A percentile compares a stretch with the other conserved stretches of the same genome.
phyloP scores from a whole-genome alignment of 164 flowering plant genomes.

The Akebia trifoliata region DNA sequence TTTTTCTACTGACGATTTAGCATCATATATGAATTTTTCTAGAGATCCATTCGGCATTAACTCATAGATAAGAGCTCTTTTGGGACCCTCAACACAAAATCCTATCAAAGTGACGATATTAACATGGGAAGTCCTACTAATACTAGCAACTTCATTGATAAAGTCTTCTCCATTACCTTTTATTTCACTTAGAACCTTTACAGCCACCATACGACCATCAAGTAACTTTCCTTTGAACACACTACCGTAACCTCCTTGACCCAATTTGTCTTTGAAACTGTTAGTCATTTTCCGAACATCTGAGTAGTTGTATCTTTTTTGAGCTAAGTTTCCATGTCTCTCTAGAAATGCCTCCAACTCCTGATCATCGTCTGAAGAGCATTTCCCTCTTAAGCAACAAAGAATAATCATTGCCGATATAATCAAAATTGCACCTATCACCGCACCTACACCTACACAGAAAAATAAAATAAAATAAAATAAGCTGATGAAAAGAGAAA shows the following conservation, averaged over 20 bases:
- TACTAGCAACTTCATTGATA: conserved; percentile 26
- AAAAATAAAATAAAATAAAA: too few species aligned
- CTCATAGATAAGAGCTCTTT: conserved; percentile 28
- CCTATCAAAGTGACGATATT: conserved; percentile 23
- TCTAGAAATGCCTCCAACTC: conserved; percentile 16
- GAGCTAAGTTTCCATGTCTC: conserved; percentile 16
- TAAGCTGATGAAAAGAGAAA: too few species aligned
- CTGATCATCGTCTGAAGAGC: too few species aligned
- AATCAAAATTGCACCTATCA: too few species aligned
- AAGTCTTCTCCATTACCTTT: conserved; percentile 31
- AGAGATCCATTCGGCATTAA: conserved; percentile 29
- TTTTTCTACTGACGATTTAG: background rate
- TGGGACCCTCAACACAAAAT: conserved; percentile 16
- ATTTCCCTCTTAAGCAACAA: too few species aligned
- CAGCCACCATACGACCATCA: conserved; percentile 32
- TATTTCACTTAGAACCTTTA: conserved; percentile 29
- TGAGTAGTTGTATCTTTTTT: conserved; percentile 26
- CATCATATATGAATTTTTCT: conserved; percentile 30
- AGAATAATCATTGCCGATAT: too few species aligned
- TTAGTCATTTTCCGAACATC: conserved; percentile 35
- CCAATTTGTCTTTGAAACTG: conserved; percentile 31
- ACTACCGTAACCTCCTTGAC: conserved; percentile 44
- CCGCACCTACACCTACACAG: too few species aligned
- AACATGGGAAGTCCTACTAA: conserved; percentile 23
- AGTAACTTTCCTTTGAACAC: conserved; percentile 41